These are phyloP conservation scores for Penicillium brevicompactum DNA, from an alignment of 2,329 filamentous ascomycete genomes.

Conservation along the genomic window DNA sequence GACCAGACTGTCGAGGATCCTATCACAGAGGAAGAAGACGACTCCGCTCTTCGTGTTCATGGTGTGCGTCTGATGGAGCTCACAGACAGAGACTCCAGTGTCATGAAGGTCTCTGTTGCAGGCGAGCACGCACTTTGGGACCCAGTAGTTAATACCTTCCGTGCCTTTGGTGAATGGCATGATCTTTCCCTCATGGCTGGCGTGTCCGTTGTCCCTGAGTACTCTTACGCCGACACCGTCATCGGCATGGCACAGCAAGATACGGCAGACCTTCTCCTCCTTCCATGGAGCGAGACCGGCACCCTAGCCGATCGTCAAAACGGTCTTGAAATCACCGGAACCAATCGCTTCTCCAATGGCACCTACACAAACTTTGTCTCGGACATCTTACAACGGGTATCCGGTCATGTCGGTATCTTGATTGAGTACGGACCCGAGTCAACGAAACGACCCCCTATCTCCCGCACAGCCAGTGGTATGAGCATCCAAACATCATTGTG, in stretches of 20 bases:
- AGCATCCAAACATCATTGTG: slow-evolving; percentile 65
- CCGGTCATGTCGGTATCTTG: slow-evolving; percentile 74
- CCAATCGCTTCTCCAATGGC: slow-evolving; percentile 59
- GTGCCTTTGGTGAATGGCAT: slow-evolving; percentile 81
- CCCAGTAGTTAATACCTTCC: slow-evolving; percentile 88
- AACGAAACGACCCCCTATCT: slow-evolving; percentile 23
- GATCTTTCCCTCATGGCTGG: slow-evolving; percentile 81
- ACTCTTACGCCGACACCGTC: slow-evolving; percentile 77
- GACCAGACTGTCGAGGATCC: slow-evolving; percentile 29
- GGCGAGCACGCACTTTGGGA: slow-evolving; percentile 74
- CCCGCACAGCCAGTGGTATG: slow-evolving; percentile 56
- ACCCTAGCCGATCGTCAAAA: slow-evolving; percentile 67
- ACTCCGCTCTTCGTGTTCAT: slow-evolving; percentile 67
- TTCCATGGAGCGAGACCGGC: slow-evolving; percentile 89
- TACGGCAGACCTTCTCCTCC: slow-evolving; percentile 71
- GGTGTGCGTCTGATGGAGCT: slow-evolving; percentile 85
- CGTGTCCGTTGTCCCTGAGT: slow-evolving; percentile 76
- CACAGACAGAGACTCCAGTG: slow-evolving; percentile 88
- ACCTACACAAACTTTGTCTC: slow-evolving; percentile 75
- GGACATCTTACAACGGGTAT: slow-evolving; percentile 63
- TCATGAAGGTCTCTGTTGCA: slow-evolving; percentile 88
- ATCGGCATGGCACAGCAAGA: slow-evolving; percentile 70
- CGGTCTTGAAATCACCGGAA: slow-evolving; percentile 54
- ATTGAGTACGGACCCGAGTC: slow-evolving; percentile 70
- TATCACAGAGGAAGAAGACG: slow-evolving; percentile 20